Evolutionary conservation across 2,329 filamentous ascomycete species (phyloP).

Genomic region (Diaporthe sp.): DNA sequence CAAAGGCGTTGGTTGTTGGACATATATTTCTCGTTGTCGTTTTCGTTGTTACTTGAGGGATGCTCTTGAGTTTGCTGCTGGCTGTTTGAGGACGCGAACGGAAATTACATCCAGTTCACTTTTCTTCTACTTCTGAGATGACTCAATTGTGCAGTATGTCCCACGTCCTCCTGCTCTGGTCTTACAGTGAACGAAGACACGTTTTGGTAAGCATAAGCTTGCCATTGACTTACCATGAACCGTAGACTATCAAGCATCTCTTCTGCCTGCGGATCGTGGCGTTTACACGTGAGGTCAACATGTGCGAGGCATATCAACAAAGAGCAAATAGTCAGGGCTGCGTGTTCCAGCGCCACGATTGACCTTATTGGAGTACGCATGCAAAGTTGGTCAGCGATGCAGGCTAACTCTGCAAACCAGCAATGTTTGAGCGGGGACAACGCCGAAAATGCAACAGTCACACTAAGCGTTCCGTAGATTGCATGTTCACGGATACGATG

Average conservation of each 20-base stretch:
- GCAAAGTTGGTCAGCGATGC: background rate
- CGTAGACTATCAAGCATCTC: background rate
- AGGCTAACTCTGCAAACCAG: background rate
- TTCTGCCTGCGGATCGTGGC: background rate
- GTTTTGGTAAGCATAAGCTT: background rate
- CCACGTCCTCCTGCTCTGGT: background rate
- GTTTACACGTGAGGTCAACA: no score
- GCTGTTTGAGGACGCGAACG: background rate
- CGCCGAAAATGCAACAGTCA: constrained; percentile 1
- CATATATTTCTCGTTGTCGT: background rate
- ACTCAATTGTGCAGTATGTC: background rate
- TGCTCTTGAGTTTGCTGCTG: background rate
- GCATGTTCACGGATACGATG: background rate
- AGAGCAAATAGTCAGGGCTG: background rate
- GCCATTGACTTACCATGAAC: background rate
- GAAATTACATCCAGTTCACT: background rate
- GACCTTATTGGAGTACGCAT: background rate
- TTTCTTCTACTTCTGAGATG: background rate
- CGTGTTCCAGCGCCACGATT: background rate
- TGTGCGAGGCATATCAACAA: background rate
- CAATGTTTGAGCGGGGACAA: background rate
- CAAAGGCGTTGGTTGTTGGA: constrained; percentile 7
- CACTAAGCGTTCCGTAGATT: background rate
- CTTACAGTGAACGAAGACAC: background rate
- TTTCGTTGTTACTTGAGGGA: background rate